A percentile compares a stretch with the other conserved stretches of the same genome.
phyloP scores from a whole-genome alignment of 2,329 filamentous ascomycete genomes.

The Zalaria sp. region DNA sequence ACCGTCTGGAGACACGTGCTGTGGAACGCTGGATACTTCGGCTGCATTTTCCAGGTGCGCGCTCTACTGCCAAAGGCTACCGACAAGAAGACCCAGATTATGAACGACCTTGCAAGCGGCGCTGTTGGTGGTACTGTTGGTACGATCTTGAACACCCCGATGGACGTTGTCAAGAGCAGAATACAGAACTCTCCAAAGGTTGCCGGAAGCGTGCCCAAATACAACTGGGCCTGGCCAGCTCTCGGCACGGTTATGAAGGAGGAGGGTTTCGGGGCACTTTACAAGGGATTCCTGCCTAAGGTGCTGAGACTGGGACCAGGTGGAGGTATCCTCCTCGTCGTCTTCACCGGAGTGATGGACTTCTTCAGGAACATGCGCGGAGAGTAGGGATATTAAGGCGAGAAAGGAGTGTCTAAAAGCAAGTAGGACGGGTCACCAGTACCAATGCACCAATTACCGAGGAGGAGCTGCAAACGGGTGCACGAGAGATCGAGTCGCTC shows the following conservation, averaged over 20 bases:
- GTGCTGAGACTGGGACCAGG: conserved; percentile 64
- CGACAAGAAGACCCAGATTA: conserved; percentile 66
- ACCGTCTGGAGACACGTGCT: conserved; percentile 91
- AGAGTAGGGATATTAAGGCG: conserved; percentile 10
- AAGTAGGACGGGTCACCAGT: too few relatives aligned
- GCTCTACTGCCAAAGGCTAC: conserved; percentile 67
- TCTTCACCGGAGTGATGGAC: conserved; percentile 81
- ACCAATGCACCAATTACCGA: too few relatives aligned
- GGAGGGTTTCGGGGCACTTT: conserved; percentile 81
- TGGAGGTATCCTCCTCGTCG: conserved; percentile 63
- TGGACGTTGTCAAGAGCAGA: conserved; percentile 95
- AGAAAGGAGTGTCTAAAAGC: too few relatives aligned
- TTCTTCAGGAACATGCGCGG: conserved; percentile 66
- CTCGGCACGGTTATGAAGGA: conserved; percentile 79
- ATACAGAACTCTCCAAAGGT: conserved; percentile 90
- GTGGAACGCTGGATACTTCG: conserved; percentile 96
- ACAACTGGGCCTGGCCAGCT: conserved; percentile 95
- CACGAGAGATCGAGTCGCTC: too few relatives aligned
- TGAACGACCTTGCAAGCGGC: conserved; percentile 79
- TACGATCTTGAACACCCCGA: conserved; percentile 85
- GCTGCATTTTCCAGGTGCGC: conserved; percentile 95
- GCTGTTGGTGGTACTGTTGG: conserved; percentile 78
- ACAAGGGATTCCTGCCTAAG: conserved; percentile 97
- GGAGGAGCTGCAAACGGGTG: too few relatives aligned
- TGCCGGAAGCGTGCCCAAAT: conserved; percentile 72